Evolutionary conservation across 331 rosid species (phyloP).

Genomic region (Pyracantha coccinea): DNA sequence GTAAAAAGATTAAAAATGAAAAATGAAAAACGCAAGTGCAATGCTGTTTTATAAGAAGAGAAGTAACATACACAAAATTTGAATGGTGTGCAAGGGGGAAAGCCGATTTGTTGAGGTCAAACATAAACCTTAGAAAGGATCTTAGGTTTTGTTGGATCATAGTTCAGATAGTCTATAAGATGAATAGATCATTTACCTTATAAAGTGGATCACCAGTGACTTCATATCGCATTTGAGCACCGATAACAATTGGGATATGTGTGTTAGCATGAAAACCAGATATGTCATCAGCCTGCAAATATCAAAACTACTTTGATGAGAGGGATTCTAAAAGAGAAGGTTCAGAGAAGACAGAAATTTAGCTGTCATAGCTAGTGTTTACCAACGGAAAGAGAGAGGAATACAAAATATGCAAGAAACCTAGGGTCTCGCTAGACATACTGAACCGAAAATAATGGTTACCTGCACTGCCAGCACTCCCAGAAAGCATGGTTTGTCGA

Average conservation of each 20-base stretch:
- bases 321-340: background rate
- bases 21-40: background rate
- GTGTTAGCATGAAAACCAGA: slow-evolving; percentile 70
- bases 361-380: background rate
- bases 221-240: slow-evolving; percentile 88
- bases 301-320: background rate
- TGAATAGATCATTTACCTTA: slow-evolving; percentile 36
- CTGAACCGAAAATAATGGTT: slow-evolving; percentile 7
- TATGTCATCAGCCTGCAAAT: slow-evolving; percentile 60
- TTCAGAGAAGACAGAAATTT: background rate
- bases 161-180: background rate
- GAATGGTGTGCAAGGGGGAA: background rate
- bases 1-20: background rate
- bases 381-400: background rate
- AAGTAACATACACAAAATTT: background rate
- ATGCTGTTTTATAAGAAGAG: background rate
- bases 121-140: background rate
- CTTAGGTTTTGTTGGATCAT: background rate
- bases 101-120: background rate
- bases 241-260: slow-evolving; percentile 78
- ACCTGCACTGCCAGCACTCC: slow-evolving; percentile 89
- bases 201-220: slow-evolving; percentile 78
- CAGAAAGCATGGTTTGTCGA: slow-evolving; percentile 88
- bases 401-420: background rate
- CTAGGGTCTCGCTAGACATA: background rate